Evolutionary conservation across 805 yeast species (phyloP).

Genomic region (Candida manassasensis): DNA sequence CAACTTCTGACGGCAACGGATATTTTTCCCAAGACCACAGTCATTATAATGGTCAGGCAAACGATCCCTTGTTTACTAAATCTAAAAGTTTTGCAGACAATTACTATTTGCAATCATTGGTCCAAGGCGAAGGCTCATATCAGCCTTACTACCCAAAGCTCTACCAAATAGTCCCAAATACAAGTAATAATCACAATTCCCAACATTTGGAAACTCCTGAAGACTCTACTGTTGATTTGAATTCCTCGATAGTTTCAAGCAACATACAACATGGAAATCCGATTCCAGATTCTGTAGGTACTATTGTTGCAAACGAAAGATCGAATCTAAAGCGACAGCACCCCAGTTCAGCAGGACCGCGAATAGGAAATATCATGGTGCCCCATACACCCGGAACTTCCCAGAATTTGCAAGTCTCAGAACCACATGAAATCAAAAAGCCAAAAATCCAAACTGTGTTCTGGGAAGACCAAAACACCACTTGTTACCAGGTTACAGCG

Average conservation of each 20-base stretch:
- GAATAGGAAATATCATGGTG: too few species aligned
- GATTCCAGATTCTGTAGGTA: not conserved
- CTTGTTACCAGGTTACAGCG: constrained; percentile 35
- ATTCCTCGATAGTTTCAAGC: not conserved
- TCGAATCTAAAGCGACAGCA: not conserved
- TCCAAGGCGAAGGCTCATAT: too few species aligned
- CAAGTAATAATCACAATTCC: not conserved
- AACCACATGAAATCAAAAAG: constrained; percentile 19
- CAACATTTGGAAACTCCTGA: not conserved
- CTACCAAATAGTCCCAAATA: not conserved
- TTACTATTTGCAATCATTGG: not conserved
- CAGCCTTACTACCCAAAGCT: too few species aligned
- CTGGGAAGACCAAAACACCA: constrained; percentile 35
- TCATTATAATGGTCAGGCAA: too few species aligned
- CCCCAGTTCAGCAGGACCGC: not conserved
- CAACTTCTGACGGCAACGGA: not conserved
- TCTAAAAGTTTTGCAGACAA: not conserved
- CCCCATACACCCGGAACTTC: too few species aligned
- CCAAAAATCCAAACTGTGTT: constrained; percentile 32
- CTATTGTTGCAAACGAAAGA: not conserved
- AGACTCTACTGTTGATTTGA: not conserved
- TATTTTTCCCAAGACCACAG: not conserved
- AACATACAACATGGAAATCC: not conserved
- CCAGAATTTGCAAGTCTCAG: too few species aligned
- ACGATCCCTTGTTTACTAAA: too few species aligned